A percentile compares a stretch with the other conserved stretches of the same genome.
These are phyloP conservation scores for Plectosphaerella sp. DNA, from an alignment of 2,329 filamentous ascomycete genomes.

Conservation along the genomic window DNA sequence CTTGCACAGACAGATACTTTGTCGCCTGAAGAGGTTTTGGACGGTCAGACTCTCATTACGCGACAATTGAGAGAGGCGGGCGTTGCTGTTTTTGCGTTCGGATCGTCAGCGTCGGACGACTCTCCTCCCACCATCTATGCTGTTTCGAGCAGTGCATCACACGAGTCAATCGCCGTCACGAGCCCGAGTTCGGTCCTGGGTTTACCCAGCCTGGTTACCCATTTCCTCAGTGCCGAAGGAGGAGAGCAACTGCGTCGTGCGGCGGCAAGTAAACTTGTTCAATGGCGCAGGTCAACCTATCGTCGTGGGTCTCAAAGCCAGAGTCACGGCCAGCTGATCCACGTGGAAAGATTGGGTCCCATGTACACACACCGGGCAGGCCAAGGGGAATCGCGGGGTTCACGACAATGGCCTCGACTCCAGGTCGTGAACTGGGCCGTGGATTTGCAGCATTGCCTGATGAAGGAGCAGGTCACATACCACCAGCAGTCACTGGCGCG, in stretches of 20 bases:
- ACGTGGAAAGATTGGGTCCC: no score
- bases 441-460: conserved; percentile 71
- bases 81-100: conserved; percentile 66
- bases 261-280: conserved; percentile 75
- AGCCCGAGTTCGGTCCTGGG: conserved; percentile 83
- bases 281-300: conserved; percentile 51
- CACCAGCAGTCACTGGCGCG: conserved; percentile 52
- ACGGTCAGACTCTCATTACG: conserved; percentile 56
- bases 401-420: conserved; percentile 37
- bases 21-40: conserved; percentile 48
- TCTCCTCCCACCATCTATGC: conserved; percentile 55
- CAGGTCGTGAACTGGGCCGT: conserved; percentile 77
- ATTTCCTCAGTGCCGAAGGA: conserved; percentile 73
- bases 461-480: conserved; percentile 67
- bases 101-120: conserved; percentile 24
- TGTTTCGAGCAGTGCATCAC: conserved; percentile 68
- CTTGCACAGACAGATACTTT: conserved; percentile 74
- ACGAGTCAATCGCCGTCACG: conserved; percentile 74
- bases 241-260: conserved; percentile 78
- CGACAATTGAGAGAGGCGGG: conserved; percentile 51
- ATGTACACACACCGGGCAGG: no score
- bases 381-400: no score
- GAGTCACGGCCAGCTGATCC: no score
- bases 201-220: conserved; percentile 62
- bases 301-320: no score